Percentiles rank a stretch among this genome's conserved stretches.
phyloP scores from a whole-genome alignment of 2,329 filamentous ascomycete genomes.

The Colletotrichum neosansevieriae region DNA sequence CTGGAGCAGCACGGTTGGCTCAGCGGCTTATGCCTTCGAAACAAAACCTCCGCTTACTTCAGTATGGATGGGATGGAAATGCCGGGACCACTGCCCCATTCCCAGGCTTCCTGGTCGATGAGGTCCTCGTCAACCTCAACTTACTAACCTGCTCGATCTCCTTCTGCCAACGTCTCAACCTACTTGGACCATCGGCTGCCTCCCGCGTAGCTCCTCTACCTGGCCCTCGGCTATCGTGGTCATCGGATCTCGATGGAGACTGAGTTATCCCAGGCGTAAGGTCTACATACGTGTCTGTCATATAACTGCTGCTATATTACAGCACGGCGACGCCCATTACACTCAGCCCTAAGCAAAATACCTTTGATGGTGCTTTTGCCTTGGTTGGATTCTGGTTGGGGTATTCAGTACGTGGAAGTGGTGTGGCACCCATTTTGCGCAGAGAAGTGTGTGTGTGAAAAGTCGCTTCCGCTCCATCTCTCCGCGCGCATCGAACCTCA shows the following conservation, averaged over 20 bases:
- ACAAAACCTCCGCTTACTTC: constrained; percentile 29
- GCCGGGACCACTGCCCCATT: constrained; percentile 15
- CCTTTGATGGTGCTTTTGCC: constrained; percentile 4
- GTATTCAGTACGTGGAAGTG: neutral
- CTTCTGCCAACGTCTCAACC: neutral
- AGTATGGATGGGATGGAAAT: constrained; percentile 31
- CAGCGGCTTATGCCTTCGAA: constrained; percentile 31
- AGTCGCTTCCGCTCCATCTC: neutral
- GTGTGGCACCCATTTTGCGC: neutral
- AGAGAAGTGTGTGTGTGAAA: neutral
- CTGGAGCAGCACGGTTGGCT: constrained; percentile 33
- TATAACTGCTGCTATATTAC: constrained; percentile 8
- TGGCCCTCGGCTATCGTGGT: constrained; percentile 7
- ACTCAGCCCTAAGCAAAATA: constrained; percentile 16
- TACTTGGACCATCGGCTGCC: constrained; percentile 2
- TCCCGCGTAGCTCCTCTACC: neutral
- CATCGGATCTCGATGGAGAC: constrained; percentile 1
- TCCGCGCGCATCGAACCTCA: neutral
- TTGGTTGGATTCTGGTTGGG: neutral
- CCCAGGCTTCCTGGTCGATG: constrained; percentile 17
- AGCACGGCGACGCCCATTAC: neutral
- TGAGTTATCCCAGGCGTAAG: neutral
- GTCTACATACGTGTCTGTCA: constrained; percentile 12
- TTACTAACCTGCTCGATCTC: neutral
- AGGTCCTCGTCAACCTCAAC: constrained; percentile 7